A percentile compares a stretch with the other conserved stretches of the same genome.
Conservation (phyloP, 768 basidiomycete genomes). For the Podaxis sp. region DNA sequence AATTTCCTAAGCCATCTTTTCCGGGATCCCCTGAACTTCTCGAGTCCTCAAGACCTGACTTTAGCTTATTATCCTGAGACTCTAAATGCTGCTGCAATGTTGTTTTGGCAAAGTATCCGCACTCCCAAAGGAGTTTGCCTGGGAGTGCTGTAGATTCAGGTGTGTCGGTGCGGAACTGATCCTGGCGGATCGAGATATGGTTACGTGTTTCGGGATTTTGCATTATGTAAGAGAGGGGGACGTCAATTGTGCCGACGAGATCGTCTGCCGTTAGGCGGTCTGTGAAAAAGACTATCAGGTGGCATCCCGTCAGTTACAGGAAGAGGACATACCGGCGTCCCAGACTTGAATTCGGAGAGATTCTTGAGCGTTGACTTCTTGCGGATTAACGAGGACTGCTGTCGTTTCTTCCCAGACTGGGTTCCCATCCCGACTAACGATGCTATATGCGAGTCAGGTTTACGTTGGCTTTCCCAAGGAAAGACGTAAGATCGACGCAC, state of each 20-base stretch:
- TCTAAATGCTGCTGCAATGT: conserved; percentile 38
- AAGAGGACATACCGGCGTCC: conserved; percentile 55
- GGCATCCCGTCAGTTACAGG: not conserved
- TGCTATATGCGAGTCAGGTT: conserved; percentile 31
- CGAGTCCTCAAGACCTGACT: too few species aligned
- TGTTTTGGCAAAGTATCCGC: conserved; percentile 53
- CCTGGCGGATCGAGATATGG: conserved; percentile 44
- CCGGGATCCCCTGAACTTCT: too few species aligned
- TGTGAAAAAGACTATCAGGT: not conserved
- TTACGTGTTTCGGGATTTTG: conserved; percentile 39
- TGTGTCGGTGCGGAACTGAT: conserved; percentile 36
- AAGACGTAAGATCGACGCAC: conserved; percentile 21
- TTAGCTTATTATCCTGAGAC: conserved; percentile 23
- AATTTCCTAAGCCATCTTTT: not conserved
- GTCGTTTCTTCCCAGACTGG: conserved; percentile 74
- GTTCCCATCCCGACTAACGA: conserved; percentile 60
- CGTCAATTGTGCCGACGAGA: conserved; percentile 47
- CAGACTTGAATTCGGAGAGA: conserved; percentile 63
- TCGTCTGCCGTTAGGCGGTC: conserved; percentile 49
- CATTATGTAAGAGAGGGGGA: conserved; percentile 38
- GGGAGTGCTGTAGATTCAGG: conserved; percentile 28
- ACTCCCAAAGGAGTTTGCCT: conserved; percentile 46
- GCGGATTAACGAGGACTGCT: conserved; percentile 57
- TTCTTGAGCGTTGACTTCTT: conserved; percentile 70
- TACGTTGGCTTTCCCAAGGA: not conserved